Evolutionary conservation across 805 yeast species (phyloP).

Genomic region (Candida chilensis): DNA sequence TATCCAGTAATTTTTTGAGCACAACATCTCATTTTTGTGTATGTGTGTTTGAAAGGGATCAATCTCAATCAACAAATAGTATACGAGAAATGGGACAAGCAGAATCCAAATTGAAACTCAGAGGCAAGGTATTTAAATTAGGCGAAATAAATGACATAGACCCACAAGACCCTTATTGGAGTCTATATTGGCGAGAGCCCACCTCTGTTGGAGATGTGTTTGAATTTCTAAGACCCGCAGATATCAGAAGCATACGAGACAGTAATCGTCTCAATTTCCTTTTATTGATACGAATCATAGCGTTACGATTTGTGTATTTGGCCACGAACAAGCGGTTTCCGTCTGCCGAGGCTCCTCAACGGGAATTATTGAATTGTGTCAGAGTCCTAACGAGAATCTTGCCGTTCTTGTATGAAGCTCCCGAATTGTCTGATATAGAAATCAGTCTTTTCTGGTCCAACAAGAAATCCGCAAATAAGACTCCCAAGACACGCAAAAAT

Average conservation of each 20-base stretch:
- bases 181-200: conserved; percentile 24
- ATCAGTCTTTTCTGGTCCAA: conserved; percentile 37
- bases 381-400: conserved; percentile 55
- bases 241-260: conserved; percentile 51
- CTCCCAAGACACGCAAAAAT: no score
- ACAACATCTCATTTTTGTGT: no score
- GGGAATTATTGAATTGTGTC: conserved; percentile 47
- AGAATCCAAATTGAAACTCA: conserved; percentile 58
- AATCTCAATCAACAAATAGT: no score
- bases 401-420: conserved; percentile 60
- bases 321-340: conserved; percentile 11
- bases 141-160: conserved; percentile 31
- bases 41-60: no score
- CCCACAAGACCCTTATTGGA: conserved; percentile 30
- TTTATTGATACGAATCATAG: conserved; percentile 33
- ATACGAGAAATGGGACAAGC: conserved; percentile 60
- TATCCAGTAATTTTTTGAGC: no score
- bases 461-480: no score
- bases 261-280: conserved; percentile 50
- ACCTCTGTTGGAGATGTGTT: conserved; percentile 47
- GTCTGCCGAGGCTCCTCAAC: conserved; percentile 10
- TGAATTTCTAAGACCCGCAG: conserved; percentile 44
- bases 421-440: conserved; percentile 19
- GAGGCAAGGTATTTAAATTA: conserved; percentile 51
- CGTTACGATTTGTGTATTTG: conserved; percentile 19